Base-by-base conservation (phyloP, 1,139 yeast species). In the Magnusiomyces fungicola region DNA sequence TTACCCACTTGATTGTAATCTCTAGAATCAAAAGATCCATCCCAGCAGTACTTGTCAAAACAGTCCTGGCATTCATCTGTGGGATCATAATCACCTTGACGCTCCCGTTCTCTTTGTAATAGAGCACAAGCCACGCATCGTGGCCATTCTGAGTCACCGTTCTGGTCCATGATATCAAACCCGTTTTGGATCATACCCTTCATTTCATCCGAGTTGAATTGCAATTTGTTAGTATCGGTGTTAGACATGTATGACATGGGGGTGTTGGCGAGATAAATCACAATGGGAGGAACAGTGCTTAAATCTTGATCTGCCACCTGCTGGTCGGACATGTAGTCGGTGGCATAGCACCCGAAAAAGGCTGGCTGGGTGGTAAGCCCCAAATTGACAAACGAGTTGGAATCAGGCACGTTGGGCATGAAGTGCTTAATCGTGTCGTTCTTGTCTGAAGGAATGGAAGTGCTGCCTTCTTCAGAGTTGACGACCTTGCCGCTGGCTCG, bases 51-150 rank as follows among this genome's bases (percentile, higher is more conserved):
- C 41, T 73, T 73, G 43, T 71, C 66, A 66, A 89, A 86, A 65
- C 97, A 90, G 50, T 70, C 57, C 59, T 78, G 70, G 72, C 97
- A 90, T 64, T 86, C 94, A 1, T 76, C 82, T 16, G 89, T 78
- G 56, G 83, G 83, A 19, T 77, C 73, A 46, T 76, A 69, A 32
- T 55, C 49, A 39, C 82, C 81, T 50, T 76, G 69, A 62, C 95
- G 76, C 69, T 89, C 95, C 61, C 83, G 83, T 47, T 82, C 79
- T 65, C 97, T 81, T 68, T 89, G 83, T 53, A 89, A 74, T 48
- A 89, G 78, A 7, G 96, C 97, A 72, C 97, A 90, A 1, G 90
- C 88, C 48, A 89, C 78, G 72, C 97, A 90, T 12, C 83, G 76
- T 45, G 78, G 73, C 83, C 90, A 90, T 49, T 83, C 81, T 3